Conservation (phyloP, 176 grass and related monocot species). For the Cenchrus fungigraminus region DNA sequence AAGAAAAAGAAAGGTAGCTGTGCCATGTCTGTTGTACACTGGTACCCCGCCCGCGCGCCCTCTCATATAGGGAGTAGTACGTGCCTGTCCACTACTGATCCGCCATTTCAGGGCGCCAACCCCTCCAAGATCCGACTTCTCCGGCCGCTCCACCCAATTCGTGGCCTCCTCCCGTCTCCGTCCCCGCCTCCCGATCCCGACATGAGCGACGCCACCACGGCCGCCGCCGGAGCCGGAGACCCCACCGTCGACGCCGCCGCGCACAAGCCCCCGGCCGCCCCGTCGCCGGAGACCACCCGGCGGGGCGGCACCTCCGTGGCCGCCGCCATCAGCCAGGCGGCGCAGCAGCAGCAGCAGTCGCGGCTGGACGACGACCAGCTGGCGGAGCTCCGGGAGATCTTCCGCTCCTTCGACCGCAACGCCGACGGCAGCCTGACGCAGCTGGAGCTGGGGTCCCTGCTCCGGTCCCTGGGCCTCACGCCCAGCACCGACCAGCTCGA, state of each 20-base stretch:
- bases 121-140: slow-evolving; percentile 35
- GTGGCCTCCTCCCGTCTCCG: slow-evolving; percentile 1
- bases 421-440: slow-evolving; percentile 87
- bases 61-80: background rate
- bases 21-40: background rate
- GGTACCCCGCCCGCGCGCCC: background rate
- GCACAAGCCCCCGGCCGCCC: background rate
- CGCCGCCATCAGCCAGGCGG: slow-evolving; percentile 1
- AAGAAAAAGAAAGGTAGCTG: background rate
- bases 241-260: slow-evolving; percentile 18
- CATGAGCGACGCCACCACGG: slow-evolving; percentile 43
- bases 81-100: background rate
- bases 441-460: slow-evolving; percentile 86
- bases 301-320: slow-evolving; percentile 20
- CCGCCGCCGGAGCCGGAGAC: slow-evolving; percentile 11
- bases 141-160: slow-evolving; percentile 32
- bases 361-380: slow-evolving; percentile 68
- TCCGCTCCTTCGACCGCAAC: slow-evolving; percentile 91
- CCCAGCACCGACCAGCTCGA: slow-evolving; percentile 75
- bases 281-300: background rate
- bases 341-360: slow-evolving; percentile 10
- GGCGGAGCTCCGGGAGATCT: slow-evolving; percentile 81
- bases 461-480: slow-evolving; percentile 80
- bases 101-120: slow-evolving; percentile 19
- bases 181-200: slow-evolving; percentile 12